These are phyloP conservation scores for Colletotrichum eremochloae DNA, from an alignment of 2,329 filamentous ascomycete species.

Conservation along the genomic window DNA sequence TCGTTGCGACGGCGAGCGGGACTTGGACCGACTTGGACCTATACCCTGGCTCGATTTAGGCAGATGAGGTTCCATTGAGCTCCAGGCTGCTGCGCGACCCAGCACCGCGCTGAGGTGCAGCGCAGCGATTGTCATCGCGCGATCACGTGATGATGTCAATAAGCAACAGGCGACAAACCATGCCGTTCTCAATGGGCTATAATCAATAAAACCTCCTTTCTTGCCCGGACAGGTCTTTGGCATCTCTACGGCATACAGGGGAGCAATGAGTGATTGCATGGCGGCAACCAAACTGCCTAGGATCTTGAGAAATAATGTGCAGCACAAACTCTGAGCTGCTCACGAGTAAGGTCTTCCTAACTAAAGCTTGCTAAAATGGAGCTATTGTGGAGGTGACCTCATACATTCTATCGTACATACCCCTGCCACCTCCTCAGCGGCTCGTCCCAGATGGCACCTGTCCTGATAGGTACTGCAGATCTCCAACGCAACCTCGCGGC, in stretches of 20 bases:
- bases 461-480: neutral
- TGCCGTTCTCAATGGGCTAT: neutral
- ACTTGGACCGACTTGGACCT: slow-evolving; percentile 1
- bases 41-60: slow-evolving; percentile 38
- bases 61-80: slow-evolving; percentile 40
- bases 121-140: slow-evolving; percentile 20
- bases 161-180: slow-evolving; percentile 3
- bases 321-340: neutral
- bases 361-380: slow-evolving; percentile 17
- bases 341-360: neutral
- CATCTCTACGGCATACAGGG: neutral
- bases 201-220: too few relatives aligned
- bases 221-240: neutral
- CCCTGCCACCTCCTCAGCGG: slow-evolving; percentile 33
- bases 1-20: slow-evolving; percentile 15
- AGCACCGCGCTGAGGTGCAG: slow-evolving; percentile 19
- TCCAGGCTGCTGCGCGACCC: slow-evolving; percentile 39
- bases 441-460: slow-evolving; percentile 27
- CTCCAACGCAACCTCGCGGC: slow-evolving; percentile 15
- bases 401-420: slow-evolving; percentile 28
- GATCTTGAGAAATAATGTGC: neutral
- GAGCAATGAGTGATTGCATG: neutral
- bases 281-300: neutral
- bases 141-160: slow-evolving; percentile 42
- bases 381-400: slow-evolving; percentile 39